These are phyloP conservation scores for Ramaria sp. DNA, from an alignment of 768 basidiomycete species.

Conservation along the genomic window DNA sequence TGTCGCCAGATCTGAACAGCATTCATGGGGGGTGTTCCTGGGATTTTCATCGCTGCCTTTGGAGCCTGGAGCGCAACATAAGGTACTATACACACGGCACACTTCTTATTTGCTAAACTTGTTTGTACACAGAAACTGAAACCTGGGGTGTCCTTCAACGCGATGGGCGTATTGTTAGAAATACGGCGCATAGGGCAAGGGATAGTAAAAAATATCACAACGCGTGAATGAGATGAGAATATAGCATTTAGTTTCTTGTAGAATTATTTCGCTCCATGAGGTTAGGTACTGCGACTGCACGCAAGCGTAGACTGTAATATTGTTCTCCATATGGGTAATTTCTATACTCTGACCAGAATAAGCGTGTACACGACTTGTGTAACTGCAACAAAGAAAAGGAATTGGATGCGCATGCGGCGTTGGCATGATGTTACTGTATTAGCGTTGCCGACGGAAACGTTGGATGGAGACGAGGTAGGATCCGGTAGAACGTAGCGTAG, in stretches of 20 bases:
- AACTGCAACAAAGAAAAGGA: conserved; percentile 80
- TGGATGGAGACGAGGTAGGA: conserved; percentile 32
- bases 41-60: conserved; percentile 66
- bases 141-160: conserved; percentile 61
- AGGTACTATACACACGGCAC: conserved; percentile 4
- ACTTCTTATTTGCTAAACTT: neutral
- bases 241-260: too few relatives aligned
- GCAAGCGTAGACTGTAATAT: too few relatives aligned
- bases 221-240: conserved; percentile 8
- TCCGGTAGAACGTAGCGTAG: conserved; percentile 88
- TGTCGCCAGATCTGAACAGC: conserved; percentile 34
- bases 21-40: conserved; percentile 72
- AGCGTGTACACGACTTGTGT: conserved; percentile 82
- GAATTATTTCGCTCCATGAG: too few relatives aligned
- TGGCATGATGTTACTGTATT: conserved; percentile 68
- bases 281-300: too few relatives aligned
- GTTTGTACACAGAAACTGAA: conserved; percentile 27
- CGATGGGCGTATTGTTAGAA: conserved; percentile 56
- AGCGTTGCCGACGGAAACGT: conserved; percentile 32
- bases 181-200: conserved; percentile 67
- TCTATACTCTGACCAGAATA: conserved; percentile 58
- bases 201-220: conserved; percentile 41
- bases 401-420: conserved; percentile 75
- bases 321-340: neutral
- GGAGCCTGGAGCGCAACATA: conserved; percentile 14